Evolutionary conservation across 352 stramenopile genomes (phyloP), one percentile per base, ranked within the genome.

Genomic region (Phytophthora tentaculata): DNA sequence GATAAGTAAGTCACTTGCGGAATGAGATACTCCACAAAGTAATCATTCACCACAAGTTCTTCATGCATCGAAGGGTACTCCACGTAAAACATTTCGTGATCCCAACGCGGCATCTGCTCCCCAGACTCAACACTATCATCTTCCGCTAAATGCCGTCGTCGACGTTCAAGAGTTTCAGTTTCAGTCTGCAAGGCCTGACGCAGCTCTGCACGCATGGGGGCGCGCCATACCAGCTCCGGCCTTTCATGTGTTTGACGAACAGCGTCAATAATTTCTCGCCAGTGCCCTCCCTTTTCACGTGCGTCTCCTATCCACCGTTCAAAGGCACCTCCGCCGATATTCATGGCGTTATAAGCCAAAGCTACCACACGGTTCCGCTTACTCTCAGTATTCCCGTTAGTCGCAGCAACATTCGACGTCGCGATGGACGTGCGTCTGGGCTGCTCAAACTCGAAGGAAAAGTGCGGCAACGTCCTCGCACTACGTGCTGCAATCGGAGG

Each of bases 61-160:
- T 76, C 62, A 28, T 92, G 71, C 45, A 94, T 89, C 35, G 88
- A 94, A 23, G 71, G 49, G 52, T 92, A 96, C 20, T 83, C 77
- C 23, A 94, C 83, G 48, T 86, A 83, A 32, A 94, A 94, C 84
- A 92, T 86, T 55, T 96, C 86, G 62, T 93, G 75, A 52, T 94
- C 76, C 88, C 88, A 96, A 3, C 75, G 72, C 1, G 73, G 71
- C 20, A 81, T 68, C 49, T 56, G 76, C 8, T 69, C 76, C 19
- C 64, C 47, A 53, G 49, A 62, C 22, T 64, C 48, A 26, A 28
- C 20, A 13, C 29, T 45, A 54, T 67, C 20, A 67, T 69, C 37
- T 35, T 67, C 50, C 13, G 20, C 13, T 39, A 69, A n/a, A 16
- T 12, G 24, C 8, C 55, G 61, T 55, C 67, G 59, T 28, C 55